These are phyloP conservation scores for Coriolopsis trogii DNA, from an alignment of 1,284 basidiomycete species.

Conservation along the genomic window DNA sequence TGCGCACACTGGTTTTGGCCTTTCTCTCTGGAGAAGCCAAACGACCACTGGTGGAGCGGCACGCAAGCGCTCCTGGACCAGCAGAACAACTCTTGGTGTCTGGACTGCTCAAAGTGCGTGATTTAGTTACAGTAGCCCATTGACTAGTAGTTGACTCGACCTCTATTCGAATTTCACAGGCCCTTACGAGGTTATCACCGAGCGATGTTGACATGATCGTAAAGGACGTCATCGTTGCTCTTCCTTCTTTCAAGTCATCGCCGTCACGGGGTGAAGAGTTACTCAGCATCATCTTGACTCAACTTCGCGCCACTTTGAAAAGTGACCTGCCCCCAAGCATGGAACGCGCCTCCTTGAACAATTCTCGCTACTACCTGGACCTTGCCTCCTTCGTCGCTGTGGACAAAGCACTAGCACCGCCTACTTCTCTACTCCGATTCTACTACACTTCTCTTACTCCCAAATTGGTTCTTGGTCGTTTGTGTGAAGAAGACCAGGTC, in stretches of 20 bases:
- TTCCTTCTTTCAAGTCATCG: constrained; percentile 47
- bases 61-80: constrained; percentile 44
- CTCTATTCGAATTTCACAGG: constrained; percentile 37
- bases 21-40: constrained; percentile 61
- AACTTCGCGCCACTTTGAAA: constrained; percentile 42
- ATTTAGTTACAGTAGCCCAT: not conserved
- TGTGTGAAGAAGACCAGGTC: constrained; percentile 45
- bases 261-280: constrained; percentile 45
- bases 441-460: constrained; percentile 50
- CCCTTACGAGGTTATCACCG: constrained; percentile 47
- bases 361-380: constrained; percentile 49
- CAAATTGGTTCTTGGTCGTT: constrained; percentile 50
- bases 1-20: constrained; percentile 59
- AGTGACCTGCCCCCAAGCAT: constrained; percentile 35
- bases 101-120: constrained; percentile 51
- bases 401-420: constrained; percentile 42
- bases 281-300: constrained; percentile 47
- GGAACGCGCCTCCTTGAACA: constrained; percentile 32
- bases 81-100: constrained; percentile 53
- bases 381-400: constrained; percentile 49
- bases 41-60: constrained; percentile 46
- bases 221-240: constrained; percentile 52
- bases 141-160: not conserved
- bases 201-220: constrained; percentile 51
- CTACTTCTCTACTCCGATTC: constrained; percentile 45